These are phyloP conservation scores for Gossypium davidsonii DNA, from an alignment of 441 rosid genomes.

Conservation along the genomic window DNA sequence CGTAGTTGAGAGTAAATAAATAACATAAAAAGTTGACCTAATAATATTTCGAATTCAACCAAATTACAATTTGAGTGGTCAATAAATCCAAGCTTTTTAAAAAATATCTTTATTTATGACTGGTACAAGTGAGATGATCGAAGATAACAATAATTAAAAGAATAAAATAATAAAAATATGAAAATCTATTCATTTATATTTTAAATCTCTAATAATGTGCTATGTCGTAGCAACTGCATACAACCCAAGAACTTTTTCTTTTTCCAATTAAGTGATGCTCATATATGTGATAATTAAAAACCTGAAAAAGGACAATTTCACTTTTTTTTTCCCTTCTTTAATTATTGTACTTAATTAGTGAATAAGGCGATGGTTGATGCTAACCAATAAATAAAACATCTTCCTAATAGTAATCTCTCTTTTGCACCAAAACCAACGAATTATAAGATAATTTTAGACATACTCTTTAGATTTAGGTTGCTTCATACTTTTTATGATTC, in stretches of 20 bases:
- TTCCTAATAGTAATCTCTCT: neutral
- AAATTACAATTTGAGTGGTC: neutral
- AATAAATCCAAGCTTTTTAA: neutral
- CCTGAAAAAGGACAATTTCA: neutral
- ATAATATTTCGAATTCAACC: neutral
- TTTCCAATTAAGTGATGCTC: neutral
- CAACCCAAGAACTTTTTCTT: neutral
- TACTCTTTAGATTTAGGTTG: neutral
- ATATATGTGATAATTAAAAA: neutral
- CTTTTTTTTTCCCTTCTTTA: neutral
- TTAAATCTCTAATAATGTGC: neutral
- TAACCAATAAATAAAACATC: neutral
- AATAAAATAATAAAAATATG: too few species aligned
- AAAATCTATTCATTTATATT: too few species aligned
- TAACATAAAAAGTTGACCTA: neutral
- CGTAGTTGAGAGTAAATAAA: neutral
- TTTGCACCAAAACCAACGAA: neutral
- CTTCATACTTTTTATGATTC: neutral
- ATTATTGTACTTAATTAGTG: neutral
- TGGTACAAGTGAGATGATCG: too few species aligned
- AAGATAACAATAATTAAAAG: neutral
- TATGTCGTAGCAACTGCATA: neutral
- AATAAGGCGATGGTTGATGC: neutral
- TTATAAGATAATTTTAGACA: neutral
- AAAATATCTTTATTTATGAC: too few species aligned